Conservation (phyloP, 2,329 filamentous ascomycete species). For the Colletotrichum endophyticum region DNA sequence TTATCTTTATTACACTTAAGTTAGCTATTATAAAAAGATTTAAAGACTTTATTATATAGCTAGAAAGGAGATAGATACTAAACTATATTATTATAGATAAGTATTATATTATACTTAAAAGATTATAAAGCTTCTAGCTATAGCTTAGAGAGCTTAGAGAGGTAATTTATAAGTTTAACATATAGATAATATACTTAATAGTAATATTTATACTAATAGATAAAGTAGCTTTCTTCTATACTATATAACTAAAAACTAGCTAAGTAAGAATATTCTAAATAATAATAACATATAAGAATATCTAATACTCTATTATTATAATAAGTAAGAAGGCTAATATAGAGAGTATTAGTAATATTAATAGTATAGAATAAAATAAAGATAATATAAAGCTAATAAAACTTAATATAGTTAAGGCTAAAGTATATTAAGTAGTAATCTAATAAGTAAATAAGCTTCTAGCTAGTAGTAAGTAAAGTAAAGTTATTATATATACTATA, state of each 20-base stretch:
- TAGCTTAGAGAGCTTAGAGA: not conserved
- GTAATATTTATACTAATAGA: not conserved
- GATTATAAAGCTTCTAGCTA: not conserved
- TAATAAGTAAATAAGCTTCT: not conserved
- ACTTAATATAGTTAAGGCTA: too few species aligned
- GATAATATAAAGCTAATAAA: not conserved
- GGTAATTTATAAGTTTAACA: not conserved
- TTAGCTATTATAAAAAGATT: not conserved
- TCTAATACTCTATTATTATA: not conserved
- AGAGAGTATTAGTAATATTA: too few species aligned
- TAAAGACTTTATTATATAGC: not conserved
- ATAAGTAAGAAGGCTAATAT: accelerated
- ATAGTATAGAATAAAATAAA: too few species aligned
- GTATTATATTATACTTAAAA: conserved; percentile 8
- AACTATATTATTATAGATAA: conserved; percentile 12
- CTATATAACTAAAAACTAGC: not conserved
- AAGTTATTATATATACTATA: not conserved
- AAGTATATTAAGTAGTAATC: too few species aligned
- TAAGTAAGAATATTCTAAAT: too few species aligned
- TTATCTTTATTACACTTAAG: not conserved
- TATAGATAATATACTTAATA: conserved; percentile 13
- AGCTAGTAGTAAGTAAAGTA: not conserved
- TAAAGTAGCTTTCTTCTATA: not conserved
- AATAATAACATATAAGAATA: not conserved
- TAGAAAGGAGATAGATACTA: not conserved